These are phyloP conservation scores for Metschnikowia gelsemii DNA, from an alignment of 805 yeast species.

Conservation along the genomic window DNA sequence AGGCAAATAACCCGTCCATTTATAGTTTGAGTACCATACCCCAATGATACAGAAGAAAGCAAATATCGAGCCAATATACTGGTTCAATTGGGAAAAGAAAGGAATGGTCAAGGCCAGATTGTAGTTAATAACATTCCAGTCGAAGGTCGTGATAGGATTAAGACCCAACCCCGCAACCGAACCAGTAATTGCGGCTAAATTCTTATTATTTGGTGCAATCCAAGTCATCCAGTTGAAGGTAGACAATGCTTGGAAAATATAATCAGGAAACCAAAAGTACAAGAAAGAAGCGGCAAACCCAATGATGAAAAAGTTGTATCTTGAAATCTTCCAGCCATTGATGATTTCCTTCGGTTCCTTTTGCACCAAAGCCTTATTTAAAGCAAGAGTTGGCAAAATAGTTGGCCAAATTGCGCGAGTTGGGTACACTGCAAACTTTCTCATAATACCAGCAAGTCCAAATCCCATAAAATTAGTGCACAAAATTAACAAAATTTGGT, in stretches of 20 bases:
- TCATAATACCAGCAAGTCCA: constrained; percentile 62
- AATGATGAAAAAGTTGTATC: constrained; percentile 5
- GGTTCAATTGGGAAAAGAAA: constrained; percentile 26
- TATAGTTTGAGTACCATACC: constrained; percentile 28
- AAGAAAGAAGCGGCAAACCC: constrained; percentile 4
- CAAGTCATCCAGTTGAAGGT: constrained; percentile 64
- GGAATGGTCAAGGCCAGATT: constrained; percentile 52
- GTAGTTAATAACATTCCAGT: constrained; percentile 60
- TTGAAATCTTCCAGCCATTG: constrained; percentile 55
- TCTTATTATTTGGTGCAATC: constrained; percentile 57
- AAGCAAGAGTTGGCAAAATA: constrained; percentile 57
- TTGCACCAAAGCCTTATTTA: constrained; percentile 52
- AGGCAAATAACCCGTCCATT: constrained; percentile 33
- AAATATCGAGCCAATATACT: constrained; percentile 25
- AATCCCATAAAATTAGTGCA: constrained; percentile 66
- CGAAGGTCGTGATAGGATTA: constrained; percentile 63
- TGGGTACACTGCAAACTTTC: constrained; percentile 60
- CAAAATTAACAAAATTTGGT: constrained; percentile 49
- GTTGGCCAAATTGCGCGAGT: constrained; percentile 70
- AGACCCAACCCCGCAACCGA: constrained; percentile 58
- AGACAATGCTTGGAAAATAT: constrained; percentile 55
- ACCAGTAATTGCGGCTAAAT: constrained; percentile 67
- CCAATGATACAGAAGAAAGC: constrained; percentile 28
- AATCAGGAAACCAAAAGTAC: constrained; percentile 25
- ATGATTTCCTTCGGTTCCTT: constrained; percentile 52